phyloP scores from a whole-genome alignment of 345 rosid species.

The Syzygium jambos region DNA sequence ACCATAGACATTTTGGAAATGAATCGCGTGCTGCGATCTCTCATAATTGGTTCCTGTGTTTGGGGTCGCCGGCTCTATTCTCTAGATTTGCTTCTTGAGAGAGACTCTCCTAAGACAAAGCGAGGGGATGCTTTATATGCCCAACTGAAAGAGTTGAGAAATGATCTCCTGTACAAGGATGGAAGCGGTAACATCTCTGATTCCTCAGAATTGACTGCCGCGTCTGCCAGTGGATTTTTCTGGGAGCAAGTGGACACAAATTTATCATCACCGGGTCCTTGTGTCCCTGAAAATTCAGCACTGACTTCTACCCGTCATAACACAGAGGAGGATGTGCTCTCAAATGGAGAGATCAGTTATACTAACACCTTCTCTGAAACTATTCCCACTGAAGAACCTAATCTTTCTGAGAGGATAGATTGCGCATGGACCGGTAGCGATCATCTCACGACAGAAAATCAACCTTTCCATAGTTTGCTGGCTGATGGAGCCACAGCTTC shows the following conservation, averaged over 20 bases:
- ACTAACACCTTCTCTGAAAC: constrained; percentile 10
- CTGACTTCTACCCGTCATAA: constrained; percentile 12
- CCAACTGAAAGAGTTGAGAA: constrained; percentile 18
- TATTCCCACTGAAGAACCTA: constrained; percentile 35
- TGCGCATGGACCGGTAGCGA: constrained; percentile 97
- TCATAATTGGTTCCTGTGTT: constrained; percentile 60
- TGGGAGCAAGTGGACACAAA: constrained; percentile 15
- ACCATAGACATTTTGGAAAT: constrained; percentile 73
- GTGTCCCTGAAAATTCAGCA: constrained; percentile 16
- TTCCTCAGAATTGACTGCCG: constrained; percentile 17
- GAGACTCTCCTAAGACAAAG: constrained; percentile 26
- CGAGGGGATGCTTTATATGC: constrained; percentile 20
- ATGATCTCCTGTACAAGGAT: constrained; percentile 14
- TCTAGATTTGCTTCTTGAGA: constrained; percentile 51
- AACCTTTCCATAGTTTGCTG: constrained; percentile 12
- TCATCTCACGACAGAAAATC: constrained; percentile 21
- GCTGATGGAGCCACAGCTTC: constrained; percentile 28
- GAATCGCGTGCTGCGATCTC: constrained; percentile 56
- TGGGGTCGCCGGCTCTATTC: constrained; percentile 77
- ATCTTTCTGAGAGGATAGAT: constrained; percentile 87
- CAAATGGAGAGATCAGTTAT: constrained; percentile 27
- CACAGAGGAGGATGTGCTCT: constrained; percentile 26
- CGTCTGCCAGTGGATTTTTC: constrained; percentile 12
- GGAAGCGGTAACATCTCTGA: constrained; percentile 10
- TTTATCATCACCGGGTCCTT: constrained; percentile 4